Conservation (phyloP, 345 rosid genomes). For the Nasturtium officinale region DNA sequence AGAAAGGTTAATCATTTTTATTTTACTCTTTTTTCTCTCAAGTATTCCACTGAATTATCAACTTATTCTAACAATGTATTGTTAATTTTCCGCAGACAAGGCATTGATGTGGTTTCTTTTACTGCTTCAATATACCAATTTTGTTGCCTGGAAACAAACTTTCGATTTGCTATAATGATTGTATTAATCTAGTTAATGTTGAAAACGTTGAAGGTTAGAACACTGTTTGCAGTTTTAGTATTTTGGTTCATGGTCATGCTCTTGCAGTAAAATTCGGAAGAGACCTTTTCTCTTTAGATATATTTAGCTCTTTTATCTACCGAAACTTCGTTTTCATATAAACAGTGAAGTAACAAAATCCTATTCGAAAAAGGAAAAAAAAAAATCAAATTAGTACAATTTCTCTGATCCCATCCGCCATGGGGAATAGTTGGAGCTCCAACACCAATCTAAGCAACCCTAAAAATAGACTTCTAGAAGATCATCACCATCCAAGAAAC, state of each 20-base stretch:
- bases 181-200: slow-evolving; percentile 18
- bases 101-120: slow-evolving; percentile 24
- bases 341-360: slow-evolving; percentile 19
- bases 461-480: slow-evolving; percentile 28
- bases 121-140: slow-evolving; percentile 16
- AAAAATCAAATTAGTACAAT: neutral
- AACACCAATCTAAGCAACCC: slow-evolving; percentile 19
- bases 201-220: slow-evolving; percentile 1
- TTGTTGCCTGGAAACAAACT: slow-evolving; percentile 10
- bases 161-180: slow-evolving; percentile 2
- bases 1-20: slow-evolving; percentile 54
- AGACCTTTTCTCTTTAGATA: slow-evolving; percentile 31
- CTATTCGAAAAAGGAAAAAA: neutral
- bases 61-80: slow-evolving; percentile 16
- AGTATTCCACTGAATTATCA: neutral
- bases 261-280: slow-evolving; percentile 31
- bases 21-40: neutral
- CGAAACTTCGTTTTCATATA: slow-evolving; percentile 6
- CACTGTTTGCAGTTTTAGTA: neutral
- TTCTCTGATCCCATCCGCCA: slow-evolving; percentile 17
- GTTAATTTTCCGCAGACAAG: slow-evolving; percentile 33
- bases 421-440: slow-evolving; percentile 39
- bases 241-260: slow-evolving; percentile 22
- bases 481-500: slow-evolving; percentile 15
- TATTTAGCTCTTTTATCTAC: slow-evolving; percentile 2